A percentile compares a stretch with the other conserved stretches of the same genome.
Conservation (phyloP, 2,329 filamentous ascomycete genomes). For the Sporothrix dimorphospora region DNA sequence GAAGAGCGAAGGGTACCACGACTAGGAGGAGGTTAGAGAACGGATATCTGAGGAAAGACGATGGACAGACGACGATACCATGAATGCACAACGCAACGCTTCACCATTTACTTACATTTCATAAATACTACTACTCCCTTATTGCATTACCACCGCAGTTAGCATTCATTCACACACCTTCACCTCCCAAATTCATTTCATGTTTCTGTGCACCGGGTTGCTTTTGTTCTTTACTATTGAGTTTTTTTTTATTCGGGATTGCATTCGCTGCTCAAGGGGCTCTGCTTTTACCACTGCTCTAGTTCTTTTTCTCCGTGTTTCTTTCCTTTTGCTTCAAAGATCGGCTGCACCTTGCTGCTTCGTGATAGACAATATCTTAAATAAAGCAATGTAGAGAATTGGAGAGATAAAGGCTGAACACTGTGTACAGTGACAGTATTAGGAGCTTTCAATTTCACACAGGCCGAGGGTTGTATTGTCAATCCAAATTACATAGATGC, state of each 20-base stretch:
- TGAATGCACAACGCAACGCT: slow-evolving; percentile 22
- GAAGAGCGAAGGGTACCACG: not conserved
- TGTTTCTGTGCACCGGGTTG: not conserved
- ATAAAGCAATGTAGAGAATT: not conserved
- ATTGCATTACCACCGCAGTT: not conserved
- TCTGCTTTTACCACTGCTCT: not conserved
- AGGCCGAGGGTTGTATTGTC: no score
- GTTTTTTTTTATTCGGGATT: not conserved
- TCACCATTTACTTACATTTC: slow-evolving; percentile 17
- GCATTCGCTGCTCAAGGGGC: not conserved
- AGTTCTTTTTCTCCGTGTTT: not conserved
- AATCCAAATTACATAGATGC: no score
- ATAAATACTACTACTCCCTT: slow-evolving; percentile 23
- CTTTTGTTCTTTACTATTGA: not conserved
- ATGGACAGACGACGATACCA: slow-evolving; percentile 29
- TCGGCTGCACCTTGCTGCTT: not conserved
- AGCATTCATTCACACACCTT: slow-evolving; percentile 21
- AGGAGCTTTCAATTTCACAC: no score
- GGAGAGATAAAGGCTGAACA: not conserved
- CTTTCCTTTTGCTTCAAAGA: not conserved
- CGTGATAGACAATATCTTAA: not conserved
- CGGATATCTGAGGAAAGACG: slow-evolving; percentile 18
- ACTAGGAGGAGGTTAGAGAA: not conserved
- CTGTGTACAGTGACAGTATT: not conserved
- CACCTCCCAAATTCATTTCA: not conserved